Evolutionary conservation across 2,329 filamentous ascomycete species (phyloP).

Genomic region (Curvularia eragrostidis): DNA sequence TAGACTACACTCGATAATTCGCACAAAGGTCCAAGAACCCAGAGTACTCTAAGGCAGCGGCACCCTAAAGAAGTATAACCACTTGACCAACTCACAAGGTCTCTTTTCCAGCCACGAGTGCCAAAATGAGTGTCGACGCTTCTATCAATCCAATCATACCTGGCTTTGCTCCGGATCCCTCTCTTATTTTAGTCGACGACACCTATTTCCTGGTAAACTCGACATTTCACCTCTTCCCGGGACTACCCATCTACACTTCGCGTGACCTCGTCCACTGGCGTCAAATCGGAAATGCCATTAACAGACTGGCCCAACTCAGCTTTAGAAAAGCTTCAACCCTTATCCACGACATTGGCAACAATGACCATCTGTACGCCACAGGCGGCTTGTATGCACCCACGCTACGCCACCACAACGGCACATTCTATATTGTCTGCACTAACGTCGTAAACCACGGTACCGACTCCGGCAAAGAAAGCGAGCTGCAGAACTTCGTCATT

Average conservation of each 20-base stretch:
- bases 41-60: background rate
- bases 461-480: conserved; percentile 50
- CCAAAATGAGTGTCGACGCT: conserved; percentile 1
- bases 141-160: conserved; percentile 49
- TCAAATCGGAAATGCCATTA: conserved; percentile 55
- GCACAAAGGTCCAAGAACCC: background rate
- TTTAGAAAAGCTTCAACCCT: conserved; percentile 56
- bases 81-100: no score
- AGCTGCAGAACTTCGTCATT: conserved; percentile 47
- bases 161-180: conserved; percentile 58
- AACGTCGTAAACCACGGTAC: conserved; percentile 38
- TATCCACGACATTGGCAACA: conserved; percentile 10
- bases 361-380: conserved; percentile 22
- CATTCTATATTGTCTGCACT: conserved; percentile 29
- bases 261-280: conserved; percentile 60
- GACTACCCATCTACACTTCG: conserved; percentile 59
- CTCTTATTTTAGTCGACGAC: conserved; percentile 50
- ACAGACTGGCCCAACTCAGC: conserved; percentile 55
- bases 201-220: conserved; percentile 60
- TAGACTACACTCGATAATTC: background rate
- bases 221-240: conserved; percentile 59
- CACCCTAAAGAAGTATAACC: background rate
- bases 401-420: conserved; percentile 22
- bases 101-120: background rate
- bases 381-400: conserved; percentile 29